Conservation (phyloP, 208 protist species). For the Crithidia brevicula region DNA sequence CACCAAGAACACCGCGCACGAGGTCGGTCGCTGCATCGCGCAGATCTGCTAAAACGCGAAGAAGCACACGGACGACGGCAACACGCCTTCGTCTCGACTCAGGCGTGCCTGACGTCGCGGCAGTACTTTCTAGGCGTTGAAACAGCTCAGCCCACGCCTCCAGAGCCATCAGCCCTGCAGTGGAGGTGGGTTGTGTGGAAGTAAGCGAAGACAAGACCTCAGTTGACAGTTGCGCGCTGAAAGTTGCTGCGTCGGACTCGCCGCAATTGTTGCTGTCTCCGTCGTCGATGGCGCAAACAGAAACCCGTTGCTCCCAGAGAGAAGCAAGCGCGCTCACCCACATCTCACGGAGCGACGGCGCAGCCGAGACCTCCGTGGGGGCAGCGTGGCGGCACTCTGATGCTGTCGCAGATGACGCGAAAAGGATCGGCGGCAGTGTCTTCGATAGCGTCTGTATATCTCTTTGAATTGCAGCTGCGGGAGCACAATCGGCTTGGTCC, state of each 20-base stretch:
- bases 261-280: background rate
- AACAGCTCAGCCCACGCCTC: conserved; percentile 17
- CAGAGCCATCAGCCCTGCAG: conserved; percentile 5
- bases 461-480: background rate
- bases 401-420: too few species aligned
- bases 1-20: background rate
- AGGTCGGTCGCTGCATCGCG: conserved; percentile 12
- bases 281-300: background rate
- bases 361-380: background rate
- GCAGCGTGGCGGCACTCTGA: too few species aligned
- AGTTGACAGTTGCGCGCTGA: conserved; percentile 7
- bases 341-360: background rate
- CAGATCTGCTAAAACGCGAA: conserved; percentile 20
- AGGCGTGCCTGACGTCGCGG: background rate
- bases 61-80: conserved; percentile 4
- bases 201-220: conserved; percentile 19
- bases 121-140: conserved; percentile 2
- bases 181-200: conserved; percentile 1
- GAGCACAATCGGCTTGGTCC: background rate
- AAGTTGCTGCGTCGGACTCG: background rate
- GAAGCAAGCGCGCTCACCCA: conserved; percentile 10
- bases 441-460: background rate
- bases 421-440: background rate
- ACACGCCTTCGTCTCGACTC: background rate
- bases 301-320: conserved; percentile 13